Conservation (phyloP, 257 asterid genomes). For the Phtheirospermum japonicum region DNA sequence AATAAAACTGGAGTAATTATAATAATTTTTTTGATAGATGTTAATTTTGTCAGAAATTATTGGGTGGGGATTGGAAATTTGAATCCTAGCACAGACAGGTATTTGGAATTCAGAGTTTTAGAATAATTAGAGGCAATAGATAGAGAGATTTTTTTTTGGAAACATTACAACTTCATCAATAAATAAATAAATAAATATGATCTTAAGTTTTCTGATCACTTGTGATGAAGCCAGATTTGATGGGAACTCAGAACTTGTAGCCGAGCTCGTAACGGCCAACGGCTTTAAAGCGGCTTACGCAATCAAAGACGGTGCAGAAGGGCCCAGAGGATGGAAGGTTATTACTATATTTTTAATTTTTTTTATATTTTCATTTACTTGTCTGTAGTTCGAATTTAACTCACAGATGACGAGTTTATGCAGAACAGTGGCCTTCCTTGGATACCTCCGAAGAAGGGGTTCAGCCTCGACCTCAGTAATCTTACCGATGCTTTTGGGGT, state of each 20-base stretch:
- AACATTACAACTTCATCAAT: not conserved
- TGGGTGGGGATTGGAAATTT: too few species aligned
- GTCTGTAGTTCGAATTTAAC: conserved; percentile 14
- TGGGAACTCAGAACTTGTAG: conserved; percentile 96
- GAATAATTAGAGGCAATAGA: too few species aligned
- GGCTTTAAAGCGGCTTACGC: conserved; percentile 97
- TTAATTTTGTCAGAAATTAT: too few species aligned
- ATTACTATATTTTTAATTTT: not conserved
- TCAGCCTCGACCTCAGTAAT: conserved; percentile 40
- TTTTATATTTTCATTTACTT: not conserved
- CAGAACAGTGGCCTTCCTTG: conserved; percentile 98
- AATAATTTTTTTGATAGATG: too few species aligned
- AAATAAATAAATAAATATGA: too few species aligned
- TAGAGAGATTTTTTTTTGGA: not conserved
- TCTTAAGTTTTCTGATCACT: conserved; percentile 32
- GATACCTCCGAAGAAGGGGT: conserved; percentile 60
- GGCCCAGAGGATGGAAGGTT: conserved; percentile 83
- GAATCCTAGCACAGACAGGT: too few species aligned
- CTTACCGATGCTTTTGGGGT: conserved; percentile 39
- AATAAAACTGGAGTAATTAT: too few species aligned
- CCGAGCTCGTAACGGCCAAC: conserved; percentile 84
- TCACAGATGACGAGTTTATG: conserved; percentile 27
- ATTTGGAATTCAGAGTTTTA: too few species aligned
- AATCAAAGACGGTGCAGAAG: conserved; percentile 88
- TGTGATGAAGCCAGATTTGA: conserved; percentile 97